Evolutionary conservation across 371 early-diverging fungal species (phyloP).

Genomic region (Mortierella polycephala): DNA sequence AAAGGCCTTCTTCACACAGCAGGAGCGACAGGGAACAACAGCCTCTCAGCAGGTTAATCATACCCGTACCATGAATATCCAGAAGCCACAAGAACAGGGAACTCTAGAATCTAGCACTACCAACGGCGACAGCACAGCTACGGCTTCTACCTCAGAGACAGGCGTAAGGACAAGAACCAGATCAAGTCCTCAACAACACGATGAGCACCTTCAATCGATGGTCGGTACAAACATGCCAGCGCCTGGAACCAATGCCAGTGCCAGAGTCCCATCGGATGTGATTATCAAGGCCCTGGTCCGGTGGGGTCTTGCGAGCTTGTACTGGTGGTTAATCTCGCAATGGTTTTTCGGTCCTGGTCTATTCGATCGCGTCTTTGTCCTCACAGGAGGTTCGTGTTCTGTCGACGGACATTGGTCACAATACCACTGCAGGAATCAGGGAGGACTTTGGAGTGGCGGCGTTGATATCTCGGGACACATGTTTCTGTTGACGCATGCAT

Average conservation of each 20-base stretch:
- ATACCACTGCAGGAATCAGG: constrained; percentile 66
- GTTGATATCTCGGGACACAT: constrained; percentile 92
- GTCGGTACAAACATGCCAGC: constrained; percentile 19
- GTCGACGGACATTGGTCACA: constrained; percentile 35
- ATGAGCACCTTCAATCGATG: constrained; percentile 1
- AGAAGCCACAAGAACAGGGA: constrained; percentile 15
- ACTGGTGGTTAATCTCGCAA: constrained; percentile 87
- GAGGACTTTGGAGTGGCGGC: constrained; percentile 82
- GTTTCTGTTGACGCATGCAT: constrained; percentile 85
- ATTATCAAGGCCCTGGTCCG: constrained; percentile 57
- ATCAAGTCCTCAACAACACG: neutral
- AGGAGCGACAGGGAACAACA: neutral
- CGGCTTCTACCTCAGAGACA: neutral
- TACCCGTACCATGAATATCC: neutral
- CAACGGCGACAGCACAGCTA: neutral
- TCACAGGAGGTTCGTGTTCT: constrained; percentile 74
- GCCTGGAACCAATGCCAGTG: constrained; percentile 8
- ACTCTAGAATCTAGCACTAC: neutral
- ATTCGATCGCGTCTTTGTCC: constrained; percentile 80
- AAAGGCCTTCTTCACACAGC: constrained; percentile 16
- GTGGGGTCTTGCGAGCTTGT: constrained; percentile 75
- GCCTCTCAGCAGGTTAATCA: neutral
- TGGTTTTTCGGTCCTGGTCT: constrained; percentile 86
- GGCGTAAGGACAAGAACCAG: constrained; percentile 7
- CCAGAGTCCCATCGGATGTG: constrained; percentile 13